phyloP scores from a whole-genome alignment of 352 stramenopile species.

The Pythium utonaiense region DNA sequence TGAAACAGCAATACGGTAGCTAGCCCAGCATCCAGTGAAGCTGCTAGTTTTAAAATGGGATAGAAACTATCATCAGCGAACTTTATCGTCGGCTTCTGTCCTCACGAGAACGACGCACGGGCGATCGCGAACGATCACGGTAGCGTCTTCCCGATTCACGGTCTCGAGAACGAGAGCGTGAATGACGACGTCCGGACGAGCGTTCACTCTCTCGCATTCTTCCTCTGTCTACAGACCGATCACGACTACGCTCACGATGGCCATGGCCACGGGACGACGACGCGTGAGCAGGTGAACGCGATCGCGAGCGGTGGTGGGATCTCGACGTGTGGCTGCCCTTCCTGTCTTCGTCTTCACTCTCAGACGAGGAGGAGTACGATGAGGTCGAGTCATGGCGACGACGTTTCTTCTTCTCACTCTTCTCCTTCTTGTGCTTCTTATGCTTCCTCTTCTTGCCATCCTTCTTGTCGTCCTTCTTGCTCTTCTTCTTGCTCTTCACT shows the following conservation, averaged over 20 bases:
- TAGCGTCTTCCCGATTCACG: background rate
- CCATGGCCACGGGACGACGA: background rate
- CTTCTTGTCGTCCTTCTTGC: slow-evolving; percentile 24
- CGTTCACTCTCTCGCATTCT: background rate
- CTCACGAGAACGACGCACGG: background rate
- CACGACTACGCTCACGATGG: slow-evolving; percentile 1
- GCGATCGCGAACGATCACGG: slow-evolving; percentile 1
- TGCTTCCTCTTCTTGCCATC: slow-evolving; percentile 31
- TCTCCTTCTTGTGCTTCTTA: slow-evolving; percentile 34
- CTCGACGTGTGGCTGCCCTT: too few relatives aligned
- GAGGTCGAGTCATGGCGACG: slow-evolving; percentile 10
- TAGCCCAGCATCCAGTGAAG: too few relatives aligned
- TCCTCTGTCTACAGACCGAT: background rate
- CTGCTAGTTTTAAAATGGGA: too few relatives aligned
- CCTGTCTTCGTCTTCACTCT: slow-evolving; percentile 9
- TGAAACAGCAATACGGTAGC: background rate
- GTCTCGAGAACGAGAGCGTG: background rate
- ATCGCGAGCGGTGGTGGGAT: background rate
- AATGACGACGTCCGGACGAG: background rate
- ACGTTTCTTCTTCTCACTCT: slow-evolving; percentile 12
- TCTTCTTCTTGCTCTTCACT: slow-evolving; percentile 28
- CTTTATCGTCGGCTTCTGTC: background rate
- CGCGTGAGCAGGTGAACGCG: slow-evolving; percentile 2
- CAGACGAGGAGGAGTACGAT: slow-evolving; percentile 8
- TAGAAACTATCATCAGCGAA: too few relatives aligned